These are phyloP conservation scores for Lindgomyces ingoldianus DNA, from an alignment of 495 filamentous ascomycete species.

Conservation along the genomic window DNA sequence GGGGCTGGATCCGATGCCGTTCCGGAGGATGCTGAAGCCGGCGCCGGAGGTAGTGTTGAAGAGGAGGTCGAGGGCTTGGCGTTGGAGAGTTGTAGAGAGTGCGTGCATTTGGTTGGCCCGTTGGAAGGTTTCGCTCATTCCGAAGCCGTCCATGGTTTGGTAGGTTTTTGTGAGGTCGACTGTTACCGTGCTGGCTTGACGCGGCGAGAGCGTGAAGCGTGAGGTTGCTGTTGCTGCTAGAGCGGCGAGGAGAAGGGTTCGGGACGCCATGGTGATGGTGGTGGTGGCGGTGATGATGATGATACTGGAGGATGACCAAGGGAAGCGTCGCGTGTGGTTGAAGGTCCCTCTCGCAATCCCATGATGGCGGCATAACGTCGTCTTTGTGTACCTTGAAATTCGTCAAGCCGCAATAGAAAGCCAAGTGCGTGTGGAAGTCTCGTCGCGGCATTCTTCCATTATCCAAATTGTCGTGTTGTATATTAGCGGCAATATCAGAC, in stretches of 20 bases:
- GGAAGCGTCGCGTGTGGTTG: too few relatives aligned
- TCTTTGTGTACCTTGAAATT: background rate
- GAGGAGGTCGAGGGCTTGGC: slow-evolving; percentile 29
- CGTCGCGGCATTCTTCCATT: background rate
- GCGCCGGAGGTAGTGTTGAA: slow-evolving; percentile 35
- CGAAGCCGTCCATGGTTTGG: slow-evolving; percentile 35
- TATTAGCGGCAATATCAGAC: background rate
- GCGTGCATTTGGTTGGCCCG: slow-evolving; percentile 47
- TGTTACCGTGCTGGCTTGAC: slow-evolving; percentile 24
- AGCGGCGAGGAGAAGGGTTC: slow-evolving; percentile 10
- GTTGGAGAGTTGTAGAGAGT: slow-evolving; percentile 45
- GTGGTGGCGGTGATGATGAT: background rate
- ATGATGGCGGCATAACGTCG: too few relatives aligned
- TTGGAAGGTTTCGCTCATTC: slow-evolving; percentile 33
- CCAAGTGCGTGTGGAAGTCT: background rate
- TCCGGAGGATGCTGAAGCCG: slow-evolving; percentile 32
- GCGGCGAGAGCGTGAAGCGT: background rate
- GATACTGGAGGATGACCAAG: background rate
- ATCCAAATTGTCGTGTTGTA: background rate
- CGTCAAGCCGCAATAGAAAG: background rate
- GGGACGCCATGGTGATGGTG: slow-evolving; percentile 5
- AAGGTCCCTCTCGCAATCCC: too few relatives aligned
- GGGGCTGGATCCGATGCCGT: slow-evolving; percentile 30
- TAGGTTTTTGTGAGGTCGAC: slow-evolving; percentile 34
- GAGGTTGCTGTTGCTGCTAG: background rate